Evolutionary conservation across 2,329 filamentous ascomycete genomes (phyloP), one percentile per base, ranked within the genome.

Genomic region (Chrysoporthe austroafricana): DNA sequence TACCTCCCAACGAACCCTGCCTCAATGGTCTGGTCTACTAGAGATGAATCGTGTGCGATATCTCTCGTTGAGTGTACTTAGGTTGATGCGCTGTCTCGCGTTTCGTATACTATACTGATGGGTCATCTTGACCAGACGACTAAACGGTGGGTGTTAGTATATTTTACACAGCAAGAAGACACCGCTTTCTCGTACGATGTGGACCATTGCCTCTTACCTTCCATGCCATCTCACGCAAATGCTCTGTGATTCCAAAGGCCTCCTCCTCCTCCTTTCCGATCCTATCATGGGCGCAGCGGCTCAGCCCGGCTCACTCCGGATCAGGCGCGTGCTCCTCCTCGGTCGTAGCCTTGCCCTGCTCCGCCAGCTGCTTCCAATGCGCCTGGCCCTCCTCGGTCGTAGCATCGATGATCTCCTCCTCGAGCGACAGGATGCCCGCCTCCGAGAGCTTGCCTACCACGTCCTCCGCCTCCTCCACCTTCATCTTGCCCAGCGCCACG

Each of bases 351-450:
- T 67, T 66, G 8, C 63, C 70, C 68, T 74, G 70, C 63, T 73
- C 68, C 77, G 93, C 90, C 69, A 97, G 86, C 72, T 94, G 88
- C 80, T 91, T 90, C 73, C 95, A 84, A 76, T 90, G 89, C 77
- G 90, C 87, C 82, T 90, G 86, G 3, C 94, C 94, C 77, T 96
- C 90, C 76, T 94, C 90, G 2, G 95, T 97, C 58, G 94, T 99
- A 1, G 94, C 93, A 80, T 99, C 96, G 73, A 99, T 96, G 63
- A 99, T 93, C 62, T 96, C 90, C 76, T 97, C 90, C 77, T 98
- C 94, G 62, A 99, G 79, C 77, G 92, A 97, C 72, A 99, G 80
- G 83, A 97, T 95, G 48, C 92, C 93, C 18, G 93, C 93, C 77
- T 94, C 85, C 21, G 91, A 87, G 63, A 97, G 79, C 76, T 92